phyloP scores from a whole-genome alignment of 2,329 filamentous ascomycete species.

The Stagonosporopsis tanaceti region DNA sequence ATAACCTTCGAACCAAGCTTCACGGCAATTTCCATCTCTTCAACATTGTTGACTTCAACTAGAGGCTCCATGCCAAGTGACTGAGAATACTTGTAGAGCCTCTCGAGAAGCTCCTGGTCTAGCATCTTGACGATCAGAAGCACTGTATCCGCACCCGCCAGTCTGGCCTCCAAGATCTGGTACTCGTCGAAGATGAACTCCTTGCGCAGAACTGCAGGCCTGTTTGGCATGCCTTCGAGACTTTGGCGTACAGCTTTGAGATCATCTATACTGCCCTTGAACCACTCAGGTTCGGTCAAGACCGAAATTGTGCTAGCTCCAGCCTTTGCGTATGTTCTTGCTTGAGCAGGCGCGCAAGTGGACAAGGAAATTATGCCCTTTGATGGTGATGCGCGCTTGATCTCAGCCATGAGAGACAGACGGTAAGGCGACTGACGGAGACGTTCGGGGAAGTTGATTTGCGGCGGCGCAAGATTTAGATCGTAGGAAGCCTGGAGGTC shows the following conservation, averaged over 20 bases:
- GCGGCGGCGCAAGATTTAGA: slow-evolving; percentile 82
- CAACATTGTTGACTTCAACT: slow-evolving; percentile 93
- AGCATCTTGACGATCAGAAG: slow-evolving; percentile 99
- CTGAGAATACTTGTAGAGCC: slow-evolving; percentile 86
- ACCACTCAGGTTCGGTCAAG: slow-evolving; percentile 98
- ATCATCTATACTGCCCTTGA: slow-evolving; percentile 97
- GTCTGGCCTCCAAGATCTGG: slow-evolving; percentile 91
- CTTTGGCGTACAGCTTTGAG: slow-evolving; percentile 85
- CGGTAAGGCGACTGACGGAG: slow-evolving; percentile 83
- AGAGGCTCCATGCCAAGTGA: slow-evolving; percentile 96
- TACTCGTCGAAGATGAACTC: slow-evolving; percentile 99
- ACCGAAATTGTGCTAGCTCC: slow-evolving; percentile 98
- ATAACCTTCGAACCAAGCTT: slow-evolving; percentile 89
- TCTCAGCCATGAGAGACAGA: slow-evolving; percentile 96
- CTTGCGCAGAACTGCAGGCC: slow-evolving; percentile 90
- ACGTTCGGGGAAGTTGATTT: slow-evolving; percentile 80
- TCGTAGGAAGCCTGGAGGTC: slow-evolving; percentile 90
- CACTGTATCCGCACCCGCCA: slow-evolving; percentile 93
- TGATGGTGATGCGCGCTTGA: slow-evolving; percentile 94
- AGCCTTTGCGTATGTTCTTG: slow-evolving; percentile 87
- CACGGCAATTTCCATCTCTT: slow-evolving; percentile 90
- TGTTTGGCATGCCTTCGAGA: slow-evolving; percentile 88
- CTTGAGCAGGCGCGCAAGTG: slow-evolving; percentile 88
- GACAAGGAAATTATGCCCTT: slow-evolving; percentile 92
- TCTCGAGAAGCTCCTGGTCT: slow-evolving; percentile 73